These are phyloP conservation scores for Penicillium arizonense DNA, from an alignment of 495 filamentous ascomycete genomes.

Conservation along the genomic window DNA sequence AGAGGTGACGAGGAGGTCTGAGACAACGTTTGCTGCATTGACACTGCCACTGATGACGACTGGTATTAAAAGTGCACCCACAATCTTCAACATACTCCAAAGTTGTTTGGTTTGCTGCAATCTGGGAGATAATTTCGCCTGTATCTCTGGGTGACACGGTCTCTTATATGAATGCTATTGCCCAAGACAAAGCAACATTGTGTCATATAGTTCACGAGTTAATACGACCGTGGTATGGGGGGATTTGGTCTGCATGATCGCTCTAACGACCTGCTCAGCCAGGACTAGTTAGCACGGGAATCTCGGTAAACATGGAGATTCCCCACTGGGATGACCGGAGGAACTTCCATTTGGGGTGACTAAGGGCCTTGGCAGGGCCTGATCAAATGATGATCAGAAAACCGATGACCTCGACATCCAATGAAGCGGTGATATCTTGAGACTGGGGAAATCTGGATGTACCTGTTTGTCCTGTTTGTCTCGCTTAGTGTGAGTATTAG, in stretches of 20 bases:
- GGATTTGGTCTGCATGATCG: neutral
- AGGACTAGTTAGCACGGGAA: slow-evolving; percentile 1
- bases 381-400: neutral
- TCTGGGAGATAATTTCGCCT: too few relatives aligned
- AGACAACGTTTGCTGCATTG: neutral
- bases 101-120: neutral
- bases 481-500: too few relatives aligned
- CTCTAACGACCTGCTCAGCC: neutral
- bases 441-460: too few relatives aligned
- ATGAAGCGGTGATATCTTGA: neutral
- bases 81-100: slow-evolving; percentile 1
- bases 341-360: neutral
- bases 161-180: too few relatives aligned
- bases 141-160: too few relatives aligned
- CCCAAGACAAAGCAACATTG: neutral
- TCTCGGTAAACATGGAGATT: neutral
- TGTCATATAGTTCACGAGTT: neutral
- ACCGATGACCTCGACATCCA: neutral
- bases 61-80: neutral
- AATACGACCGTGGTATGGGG: slow-evolving; percentile 1
- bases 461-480: too few relatives aligned
- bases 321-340: neutral
- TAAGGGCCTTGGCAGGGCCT: neutral
- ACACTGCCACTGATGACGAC: neutral
- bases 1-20: slow-evolving; percentile 13